Evolutionary conservation across 164 flowering plant genomes (phyloP).

Genomic region (Macadamia integrifolia): DNA sequence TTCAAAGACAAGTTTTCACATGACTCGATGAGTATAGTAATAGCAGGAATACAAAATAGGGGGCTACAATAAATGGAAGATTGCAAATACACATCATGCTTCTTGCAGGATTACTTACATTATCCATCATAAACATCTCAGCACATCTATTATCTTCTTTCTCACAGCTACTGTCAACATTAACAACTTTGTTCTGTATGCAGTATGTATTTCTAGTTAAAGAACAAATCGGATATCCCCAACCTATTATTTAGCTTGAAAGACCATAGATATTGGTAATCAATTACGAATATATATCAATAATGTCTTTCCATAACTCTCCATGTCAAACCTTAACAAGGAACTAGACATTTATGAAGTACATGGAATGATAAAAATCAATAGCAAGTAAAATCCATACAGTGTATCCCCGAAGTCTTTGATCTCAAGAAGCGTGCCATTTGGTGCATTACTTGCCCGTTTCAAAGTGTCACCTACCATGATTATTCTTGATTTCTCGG

Average conservation of each 20-base stretch:
- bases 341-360: neutral
- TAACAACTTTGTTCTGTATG: neutral
- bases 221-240: neutral
- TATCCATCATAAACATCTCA: too few relatives aligned
- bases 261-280: neutral
- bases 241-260: neutral
- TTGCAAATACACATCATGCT: too few relatives aligned
- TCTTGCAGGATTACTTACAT: too few relatives aligned
- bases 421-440: slow-evolving; percentile 52
- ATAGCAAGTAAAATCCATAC: slow-evolving; percentile 36
- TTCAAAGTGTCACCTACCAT: slow-evolving; percentile 91
- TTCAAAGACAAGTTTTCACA: too few relatives aligned
- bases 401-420: slow-evolving; percentile 57
- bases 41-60: too few relatives aligned
- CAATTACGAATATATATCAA: neutral
- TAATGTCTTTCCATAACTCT: too few relatives aligned
- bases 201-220: neutral
- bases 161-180: too few relatives aligned
- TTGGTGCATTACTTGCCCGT: slow-evolving; percentile 61
- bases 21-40: too few relatives aligned
- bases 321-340: too few relatives aligned
- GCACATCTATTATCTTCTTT: too few relatives aligned
- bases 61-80: too few relatives aligned
- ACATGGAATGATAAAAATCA: neutral
- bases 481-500: slow-evolving; percentile 84